Base-by-base conservation (phyloP, 345 rosid species). In the Chamaenerion angustifolium region DNA sequence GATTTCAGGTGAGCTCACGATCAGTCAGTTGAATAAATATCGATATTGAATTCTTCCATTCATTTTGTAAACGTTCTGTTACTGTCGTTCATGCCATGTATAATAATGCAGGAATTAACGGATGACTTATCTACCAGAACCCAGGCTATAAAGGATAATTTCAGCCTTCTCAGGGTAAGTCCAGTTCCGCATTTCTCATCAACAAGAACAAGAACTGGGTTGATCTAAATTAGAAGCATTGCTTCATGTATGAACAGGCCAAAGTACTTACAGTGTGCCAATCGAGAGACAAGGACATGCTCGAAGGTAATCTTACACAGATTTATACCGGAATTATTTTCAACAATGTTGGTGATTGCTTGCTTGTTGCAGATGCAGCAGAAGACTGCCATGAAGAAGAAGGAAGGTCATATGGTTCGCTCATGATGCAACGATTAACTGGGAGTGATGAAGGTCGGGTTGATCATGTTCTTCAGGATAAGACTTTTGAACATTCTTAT, bases 381-480 rank as follows among this genome's bases (percentile, higher is more conserved):
- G 83, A 80, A 58, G 62, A 58, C 15, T 58, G 19, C 51, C 69
- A 72, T 46, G 76, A 70, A 50, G 68, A 68, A 44, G 68, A 82
- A 54, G 93, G 62, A 63, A 74, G 60, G 60, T 74, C 88, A 0
- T 84, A 92, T 64, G 98, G 98, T 49, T 72, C 88, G 31, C 25
- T 80, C 41, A 87, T 92, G 96, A 82, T 92, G 60, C 78, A 79
- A 74, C 80, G 78, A 61, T 60, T 92, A 56, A 82, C 86, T 23
- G 86, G 95, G 65, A 74, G 72, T 71, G 79, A 55, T 64, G 86
- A 75, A 25, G 96, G 98, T 48, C 77, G 95, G 17, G 79, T 87
- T 44, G 96, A 92, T 75, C 84, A 92, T 65, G 70, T 76, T 68
- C 95, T 92, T 73, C 98, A 82, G 95, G 95, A 82, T 57, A 84